Evolutionary conservation across 352 stramenopile genomes (phyloP), one percentile per base, ranked within the genome.

Genomic region (Pythium guiyangense): DNA sequence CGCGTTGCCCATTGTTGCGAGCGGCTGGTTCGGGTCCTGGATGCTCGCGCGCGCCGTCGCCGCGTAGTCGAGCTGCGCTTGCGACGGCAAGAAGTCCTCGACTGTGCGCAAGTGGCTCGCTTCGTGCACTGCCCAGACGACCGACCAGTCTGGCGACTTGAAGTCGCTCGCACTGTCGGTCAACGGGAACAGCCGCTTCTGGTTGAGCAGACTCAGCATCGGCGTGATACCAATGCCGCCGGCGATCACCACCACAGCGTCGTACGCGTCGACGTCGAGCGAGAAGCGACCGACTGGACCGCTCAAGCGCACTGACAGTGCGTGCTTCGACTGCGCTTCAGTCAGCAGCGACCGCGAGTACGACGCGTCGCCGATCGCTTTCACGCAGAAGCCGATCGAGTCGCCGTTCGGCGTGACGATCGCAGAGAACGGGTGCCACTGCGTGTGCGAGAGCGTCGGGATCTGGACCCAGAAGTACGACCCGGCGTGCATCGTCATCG

Each of bases 371-470:
- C n/a, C n/a, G n/a, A n/a, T n/a, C n/a, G n/a, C n/a, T n/a, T n/a
- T n/a, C n/a, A n/a, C n/a, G n/a, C 72, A 87, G 40, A 94, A 94
- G n/a, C 78, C 84, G 47, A 94, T 77, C 39, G 84, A 90, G 40
- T 91, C 76, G 43, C 78, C 75, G 18, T 89, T 69, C 1, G 78
- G 66, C 2, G 75, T 88, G 49, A 91, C 81, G 42, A 94, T 78
- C 1, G 81, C 79, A 9, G 82, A 91, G 66, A 94, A 94, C 49
- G 81, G 84, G 43, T 94, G 84, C 82, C 84, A 94, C 60, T 94
- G 60, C 6, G 74, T 70, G 11, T 47, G 49, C 42, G 79, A 91
- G 26, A 92, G 64, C 14, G 79, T 69, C 22, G 84, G 78, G 4
- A 91, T 58, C 39, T 71, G 70, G 18, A 94, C 60, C 48, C 84